These are phyloP conservation scores for Dendrobium catenatum DNA, from an alignment of 106 monocot species.

Conservation along the genomic window DNA sequence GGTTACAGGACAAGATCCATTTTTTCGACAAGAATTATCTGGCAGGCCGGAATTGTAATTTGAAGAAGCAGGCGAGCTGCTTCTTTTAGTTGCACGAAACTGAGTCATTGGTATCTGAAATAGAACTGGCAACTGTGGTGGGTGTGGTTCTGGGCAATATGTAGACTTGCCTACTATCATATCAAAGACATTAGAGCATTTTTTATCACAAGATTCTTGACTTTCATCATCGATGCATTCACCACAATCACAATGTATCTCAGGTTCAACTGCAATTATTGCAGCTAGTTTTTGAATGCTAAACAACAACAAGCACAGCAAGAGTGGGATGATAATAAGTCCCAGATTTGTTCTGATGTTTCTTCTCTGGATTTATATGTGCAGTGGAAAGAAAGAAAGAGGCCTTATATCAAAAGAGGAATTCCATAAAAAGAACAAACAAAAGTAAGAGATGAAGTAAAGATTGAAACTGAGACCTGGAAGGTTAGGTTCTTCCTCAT, in stretches of 20 bases:
- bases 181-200: background rate
- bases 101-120: constrained; percentile 1
- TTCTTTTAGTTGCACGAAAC: background rate
- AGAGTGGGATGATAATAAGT: background rate
- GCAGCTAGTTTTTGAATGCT: background rate
- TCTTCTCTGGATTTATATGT: background rate
- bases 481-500: constrained; percentile 7
- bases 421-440: background rate
- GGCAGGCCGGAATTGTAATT: background rate
- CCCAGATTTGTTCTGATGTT: constrained; percentile 4
- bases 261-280: background rate
- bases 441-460: background rate
- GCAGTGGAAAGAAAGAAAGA: background rate
- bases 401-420: background rate
- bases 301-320: constrained; percentile 1
- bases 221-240: background rate
- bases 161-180: background rate
- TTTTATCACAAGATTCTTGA: background rate
- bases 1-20: constrained; percentile 13
- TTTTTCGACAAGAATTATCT: background rate
- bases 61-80: background rate
- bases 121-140: background rate
- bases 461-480: background rate
- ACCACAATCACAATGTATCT: background rate
- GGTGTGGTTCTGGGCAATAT: constrained; percentile 6